These are phyloP conservation scores for Camellia oleifera DNA, from an alignment of 179 eudicot species.

Conservation along the genomic window DNA sequence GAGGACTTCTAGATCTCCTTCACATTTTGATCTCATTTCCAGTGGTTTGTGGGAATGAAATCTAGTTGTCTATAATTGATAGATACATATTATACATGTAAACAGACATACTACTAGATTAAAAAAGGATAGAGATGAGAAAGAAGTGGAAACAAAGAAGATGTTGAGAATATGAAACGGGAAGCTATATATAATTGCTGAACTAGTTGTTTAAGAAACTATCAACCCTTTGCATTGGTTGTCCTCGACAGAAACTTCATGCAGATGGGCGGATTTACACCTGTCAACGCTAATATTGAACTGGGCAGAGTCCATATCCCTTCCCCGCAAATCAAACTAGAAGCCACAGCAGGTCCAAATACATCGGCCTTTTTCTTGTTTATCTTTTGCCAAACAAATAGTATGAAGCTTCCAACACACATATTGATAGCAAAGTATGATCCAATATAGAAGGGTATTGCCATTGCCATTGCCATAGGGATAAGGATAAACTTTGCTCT, in stretches of 20 bases:
- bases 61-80: background rate
- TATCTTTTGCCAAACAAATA: conserved; percentile 20
- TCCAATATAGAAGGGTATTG: conserved; percentile 36
- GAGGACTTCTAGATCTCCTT: background rate
- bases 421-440: conserved; percentile 30
- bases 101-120: too few relatives aligned
- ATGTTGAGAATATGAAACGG: background rate
- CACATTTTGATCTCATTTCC: background rate
- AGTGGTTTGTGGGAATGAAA: background rate
- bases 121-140: background rate
- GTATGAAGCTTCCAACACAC: conserved; percentile 31
- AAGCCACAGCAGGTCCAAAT: conserved; percentile 30
- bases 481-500: conserved; percentile 19
- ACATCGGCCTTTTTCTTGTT: conserved; percentile 25
- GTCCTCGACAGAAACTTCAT: conserved; percentile 44
- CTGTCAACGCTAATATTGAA: conserved; percentile 21
- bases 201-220: conserved; percentile 4
- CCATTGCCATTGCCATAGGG: conserved; percentile 43
- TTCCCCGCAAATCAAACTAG: conserved; percentile 35
- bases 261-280: conserved; percentile 42
- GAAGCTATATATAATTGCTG: background rate
- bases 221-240: conserved; percentile 25
- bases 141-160: background rate
- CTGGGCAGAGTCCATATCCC: conserved; percentile 32
- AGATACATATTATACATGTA: background rate